phyloP scores from a whole-genome alignment of 2,329 filamentous ascomycete species.

The Sporothrix pallida region DNA sequence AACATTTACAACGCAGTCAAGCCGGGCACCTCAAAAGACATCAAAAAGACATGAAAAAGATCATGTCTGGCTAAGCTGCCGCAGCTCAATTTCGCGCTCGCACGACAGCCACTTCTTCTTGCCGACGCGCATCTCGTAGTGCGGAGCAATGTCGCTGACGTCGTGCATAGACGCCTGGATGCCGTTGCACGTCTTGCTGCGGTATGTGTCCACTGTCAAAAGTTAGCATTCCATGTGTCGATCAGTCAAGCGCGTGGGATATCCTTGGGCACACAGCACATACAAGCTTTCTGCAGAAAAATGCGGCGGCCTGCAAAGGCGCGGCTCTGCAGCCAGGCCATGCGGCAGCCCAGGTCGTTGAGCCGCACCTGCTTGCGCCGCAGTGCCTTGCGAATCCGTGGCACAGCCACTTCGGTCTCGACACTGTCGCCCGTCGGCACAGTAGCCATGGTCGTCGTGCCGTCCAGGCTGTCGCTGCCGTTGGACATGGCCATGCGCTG shows the following conservation, averaged over 20 bases:
- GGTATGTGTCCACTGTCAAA: conserved; percentile 84
- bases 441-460: conserved; percentile 56
- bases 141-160: conserved; percentile 72
- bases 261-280: conserved; percentile 51
- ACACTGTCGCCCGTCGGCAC: conserved; percentile 66
- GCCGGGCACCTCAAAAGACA: neutral
- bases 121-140: conserved; percentile 87
- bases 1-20: neutral
- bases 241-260: neutral
- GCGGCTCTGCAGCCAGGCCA: conserved; percentile 95
- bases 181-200: conserved; percentile 84
- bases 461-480: conserved; percentile 37
- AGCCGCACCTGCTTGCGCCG: conserved; percentile 84
- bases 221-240: neutral
- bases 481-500: conserved; percentile 26
- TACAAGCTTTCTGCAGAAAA: conserved; percentile 89
- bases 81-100: conserved; percentile 37
- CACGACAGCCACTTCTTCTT: conserved; percentile 69
- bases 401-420: conserved; percentile 75
- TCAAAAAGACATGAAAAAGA: neutral
- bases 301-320: conserved; percentile 85
- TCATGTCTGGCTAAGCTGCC: conserved; percentile 35
- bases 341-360: conserved; percentile 91
- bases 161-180: conserved; percentile 82
- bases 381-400: conserved; percentile 70